These are phyloP conservation scores for Cyclotella choctawhatcheeana DNA, from an alignment of 108 stramenopile species.

Conservation along the genomic window DNA sequence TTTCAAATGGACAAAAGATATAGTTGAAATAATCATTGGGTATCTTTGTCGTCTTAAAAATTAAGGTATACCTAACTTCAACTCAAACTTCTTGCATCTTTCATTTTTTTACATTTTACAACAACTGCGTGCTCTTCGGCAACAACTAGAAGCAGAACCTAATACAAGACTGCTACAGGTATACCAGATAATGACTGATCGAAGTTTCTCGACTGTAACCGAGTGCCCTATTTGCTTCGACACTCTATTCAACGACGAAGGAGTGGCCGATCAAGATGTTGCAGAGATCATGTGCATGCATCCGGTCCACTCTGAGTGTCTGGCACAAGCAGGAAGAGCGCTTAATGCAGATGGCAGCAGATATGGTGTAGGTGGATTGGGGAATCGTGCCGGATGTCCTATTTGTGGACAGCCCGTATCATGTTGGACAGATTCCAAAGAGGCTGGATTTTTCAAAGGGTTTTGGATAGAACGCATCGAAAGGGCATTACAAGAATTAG, in stretches of 20 bases:
- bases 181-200: no score
- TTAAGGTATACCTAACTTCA: no score
- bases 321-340: background rate
- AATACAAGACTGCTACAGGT: no score
- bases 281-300: conserved; percentile 18
- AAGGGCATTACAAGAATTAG: no score
- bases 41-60: no score
- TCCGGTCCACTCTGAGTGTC: conserved; percentile 5
- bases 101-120: no score
- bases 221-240: conserved; percentile 10
- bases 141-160: no score
- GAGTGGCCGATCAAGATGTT: conserved; percentile 10
- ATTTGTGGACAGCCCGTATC: conserved; percentile 9
- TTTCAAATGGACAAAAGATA: no score
- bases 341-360: conserved; percentile 19
- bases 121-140: no score
- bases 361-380: conserved; percentile 6
- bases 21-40: no score
- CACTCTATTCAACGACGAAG: conserved; percentile 9
- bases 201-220: no score
- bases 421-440: background rate
- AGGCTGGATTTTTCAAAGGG: background rate
- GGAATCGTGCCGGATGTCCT: conserved; percentile 18
- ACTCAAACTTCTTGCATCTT: no score
- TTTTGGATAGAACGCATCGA: conserved; percentile 20